These are phyloP conservation scores for Akanthomyces lecanii DNA, from an alignment of 2,329 filamentous ascomycete species.

Conservation along the genomic window DNA sequence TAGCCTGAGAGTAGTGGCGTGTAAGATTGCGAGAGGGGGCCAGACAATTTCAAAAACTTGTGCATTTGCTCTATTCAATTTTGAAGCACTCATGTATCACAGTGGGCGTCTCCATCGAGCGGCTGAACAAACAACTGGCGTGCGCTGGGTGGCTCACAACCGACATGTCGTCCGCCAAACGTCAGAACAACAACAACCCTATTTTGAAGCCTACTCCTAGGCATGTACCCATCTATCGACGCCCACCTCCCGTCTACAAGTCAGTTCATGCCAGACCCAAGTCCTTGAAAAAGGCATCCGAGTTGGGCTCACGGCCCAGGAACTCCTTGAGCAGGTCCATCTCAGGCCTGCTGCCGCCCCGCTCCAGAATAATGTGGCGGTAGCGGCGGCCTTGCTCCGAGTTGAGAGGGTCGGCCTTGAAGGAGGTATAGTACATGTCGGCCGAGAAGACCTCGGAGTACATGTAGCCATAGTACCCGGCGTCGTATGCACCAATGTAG, in stretches of 20 bases:
- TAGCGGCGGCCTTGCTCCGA: slow-evolving; percentile 68
- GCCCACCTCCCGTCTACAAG: not conserved
- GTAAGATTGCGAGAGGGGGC: not conserved
- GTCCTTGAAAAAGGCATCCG: slow-evolving; percentile 76
- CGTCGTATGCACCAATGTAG: slow-evolving; percentile 79
- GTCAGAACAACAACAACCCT: not conserved
- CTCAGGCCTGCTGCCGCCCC: slow-evolving; percentile 73
- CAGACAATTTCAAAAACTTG: too few species aligned
- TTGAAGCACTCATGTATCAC: too few species aligned
- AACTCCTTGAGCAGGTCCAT: slow-evolving; percentile 78
- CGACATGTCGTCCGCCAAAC: too few species aligned
- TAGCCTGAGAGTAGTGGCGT: not conserved
- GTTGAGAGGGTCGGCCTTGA: slow-evolving; percentile 76
- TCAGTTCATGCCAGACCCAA: slow-evolving; percentile 45
- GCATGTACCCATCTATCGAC: not conserved
- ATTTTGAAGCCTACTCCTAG: not conserved
- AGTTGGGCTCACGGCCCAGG: slow-evolving; percentile 69
- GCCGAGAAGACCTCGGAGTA: slow-evolving; percentile 76
- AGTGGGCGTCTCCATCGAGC: too few species aligned
- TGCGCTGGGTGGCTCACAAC: not conserved
- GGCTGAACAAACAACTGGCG: too few species aligned
- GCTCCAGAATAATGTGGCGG: slow-evolving; percentile 72
- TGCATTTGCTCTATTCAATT: too few species aligned
- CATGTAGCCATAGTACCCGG: slow-evolving; percentile 52
- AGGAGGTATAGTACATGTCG: slow-evolving; percentile 82